Evolutionary conservation across 768 basidiomycete species (phyloP).

Genomic region (Phanerochaete sordida): DNA sequence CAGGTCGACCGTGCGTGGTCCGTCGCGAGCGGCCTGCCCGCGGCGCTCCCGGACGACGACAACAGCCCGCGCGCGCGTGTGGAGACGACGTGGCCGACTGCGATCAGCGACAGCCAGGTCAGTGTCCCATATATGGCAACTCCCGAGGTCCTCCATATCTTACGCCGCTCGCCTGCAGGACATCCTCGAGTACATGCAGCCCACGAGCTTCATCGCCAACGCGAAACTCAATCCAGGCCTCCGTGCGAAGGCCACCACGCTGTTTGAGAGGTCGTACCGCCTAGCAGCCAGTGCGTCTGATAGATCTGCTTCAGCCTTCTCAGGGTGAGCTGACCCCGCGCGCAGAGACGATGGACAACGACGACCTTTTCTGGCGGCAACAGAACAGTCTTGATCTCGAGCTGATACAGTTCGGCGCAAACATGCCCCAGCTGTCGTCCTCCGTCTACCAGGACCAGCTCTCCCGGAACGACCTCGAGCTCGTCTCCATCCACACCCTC

Average conservation of each 20-base stretch:
- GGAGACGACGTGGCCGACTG: conserved; percentile 49
- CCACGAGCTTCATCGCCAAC: neutral
- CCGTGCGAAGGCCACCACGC: conserved; percentile 47
- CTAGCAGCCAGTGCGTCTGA: conserved; percentile 34
- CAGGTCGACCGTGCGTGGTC: conserved; percentile 62
- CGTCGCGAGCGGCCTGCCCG: conserved; percentile 49
- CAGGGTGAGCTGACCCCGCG: neutral
- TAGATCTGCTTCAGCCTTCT: neutral
- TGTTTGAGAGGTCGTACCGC: conserved; percentile 53
- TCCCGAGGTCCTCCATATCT: no score
- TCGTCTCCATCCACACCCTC: conserved; percentile 48
- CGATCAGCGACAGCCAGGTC: conserved; percentile 27
- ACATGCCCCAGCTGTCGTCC: conserved; percentile 37
- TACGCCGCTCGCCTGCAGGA: neutral
- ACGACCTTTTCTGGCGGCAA: conserved; percentile 34
- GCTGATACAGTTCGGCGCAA: conserved; percentile 40
- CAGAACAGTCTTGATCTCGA: conserved; percentile 42
- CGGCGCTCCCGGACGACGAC: conserved; percentile 49
- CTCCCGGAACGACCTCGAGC: conserved; percentile 37
- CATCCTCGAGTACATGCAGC: neutral
- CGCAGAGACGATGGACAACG: conserved; percentile 24
- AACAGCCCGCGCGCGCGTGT: conserved; percentile 41
- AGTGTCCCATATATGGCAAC: conserved; percentile 3
- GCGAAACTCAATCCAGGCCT: conserved; percentile 25
- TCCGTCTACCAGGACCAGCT: conserved; percentile 22